Percentiles rank a stretch among this genome's conserved stretches.
phyloP scores from a whole-genome alignment of 1,139 yeast genomes.

The Saccharomyces hybrid region DNA sequence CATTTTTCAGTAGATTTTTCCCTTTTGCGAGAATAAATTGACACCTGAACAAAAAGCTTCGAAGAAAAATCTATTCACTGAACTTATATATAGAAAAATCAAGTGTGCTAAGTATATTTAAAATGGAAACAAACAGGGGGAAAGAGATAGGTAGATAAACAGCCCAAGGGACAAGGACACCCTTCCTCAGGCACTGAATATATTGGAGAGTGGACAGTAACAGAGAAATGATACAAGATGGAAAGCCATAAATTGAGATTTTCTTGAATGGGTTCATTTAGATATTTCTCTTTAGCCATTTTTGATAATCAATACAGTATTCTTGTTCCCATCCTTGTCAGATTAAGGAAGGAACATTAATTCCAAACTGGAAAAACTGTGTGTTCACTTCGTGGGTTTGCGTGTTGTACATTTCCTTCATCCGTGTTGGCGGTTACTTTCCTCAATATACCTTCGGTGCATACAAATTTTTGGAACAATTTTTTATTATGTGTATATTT shows the following conservation, averaged over 20 bases:
- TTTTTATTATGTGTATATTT: background rate
- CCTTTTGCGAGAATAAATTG: background rate
- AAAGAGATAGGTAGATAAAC: background rate
- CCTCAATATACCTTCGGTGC: background rate
- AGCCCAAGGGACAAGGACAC: background rate
- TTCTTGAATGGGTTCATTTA: background rate
- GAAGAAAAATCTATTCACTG: background rate
- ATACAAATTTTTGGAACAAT: background rate
- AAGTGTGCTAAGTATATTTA: background rate
- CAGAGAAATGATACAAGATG: background rate
- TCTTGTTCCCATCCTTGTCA: background rate
- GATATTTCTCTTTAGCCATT: background rate
- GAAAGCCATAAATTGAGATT: background rate
- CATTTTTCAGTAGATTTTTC: background rate
- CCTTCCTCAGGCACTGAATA: background rate
- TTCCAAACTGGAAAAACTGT: background rate
- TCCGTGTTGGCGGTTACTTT: background rate
- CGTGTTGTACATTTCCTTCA: background rate
- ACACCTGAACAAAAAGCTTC: background rate
- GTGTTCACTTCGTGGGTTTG: background rate
- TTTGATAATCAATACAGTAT: background rate
- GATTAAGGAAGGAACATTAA: background rate
- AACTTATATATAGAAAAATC: background rate
- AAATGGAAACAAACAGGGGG: background rate
- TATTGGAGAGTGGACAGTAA: background rate